Base-by-base conservation (phyloP, 2,329 filamentous ascomycete species). In the Penicillium oxalicum region DNA sequence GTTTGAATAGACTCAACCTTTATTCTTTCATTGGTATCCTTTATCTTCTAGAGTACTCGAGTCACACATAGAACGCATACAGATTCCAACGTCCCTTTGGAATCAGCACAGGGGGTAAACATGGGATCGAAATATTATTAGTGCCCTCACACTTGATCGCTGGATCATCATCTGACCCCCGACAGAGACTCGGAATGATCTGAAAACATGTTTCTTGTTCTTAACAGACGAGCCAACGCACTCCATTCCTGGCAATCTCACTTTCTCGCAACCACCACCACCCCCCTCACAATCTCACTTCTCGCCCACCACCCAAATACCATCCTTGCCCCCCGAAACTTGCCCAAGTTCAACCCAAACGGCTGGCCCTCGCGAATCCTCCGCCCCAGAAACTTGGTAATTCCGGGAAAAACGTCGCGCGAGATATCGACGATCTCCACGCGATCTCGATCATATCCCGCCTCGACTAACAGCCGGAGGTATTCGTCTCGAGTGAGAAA, bases 381-480 rank as follows among this genome's bases (percentile, higher is more conserved):
- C n/a, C 54, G 48, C 8, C 60, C 58, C 26, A 82, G 61, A 48
- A 74, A 79, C 1, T 45, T 54, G 4, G 74, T 70, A 12, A 82
- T 59, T 0, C 77, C 77, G 0, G 61, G 53, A 55, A 82, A 82
- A 0, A 81, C 78, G 51, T 79, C 61, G 4, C 72, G 67, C 2
- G 78, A 77, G 13, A 82, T 66, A 55, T 82, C 79, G 12, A 63
- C 61, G 1, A 80, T 68, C 26, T 64, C 61, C 37, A 80, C 74
- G 5, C 53, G 48, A 0, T 65, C 61, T 2, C 53, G 45, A 9
- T 69, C 61, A 53, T 81, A 82, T 2, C 79, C 79, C 2, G 71
- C 74, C 13, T 67, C 62, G 1, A 70, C 61, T 5, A 83, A 61
- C 43, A 76, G 70, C 2, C 57, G 54, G 27, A 65, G 60, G 56